Evolutionary conservation across 805 yeast species (phyloP).

Genomic region (Candida argentea): DNA sequence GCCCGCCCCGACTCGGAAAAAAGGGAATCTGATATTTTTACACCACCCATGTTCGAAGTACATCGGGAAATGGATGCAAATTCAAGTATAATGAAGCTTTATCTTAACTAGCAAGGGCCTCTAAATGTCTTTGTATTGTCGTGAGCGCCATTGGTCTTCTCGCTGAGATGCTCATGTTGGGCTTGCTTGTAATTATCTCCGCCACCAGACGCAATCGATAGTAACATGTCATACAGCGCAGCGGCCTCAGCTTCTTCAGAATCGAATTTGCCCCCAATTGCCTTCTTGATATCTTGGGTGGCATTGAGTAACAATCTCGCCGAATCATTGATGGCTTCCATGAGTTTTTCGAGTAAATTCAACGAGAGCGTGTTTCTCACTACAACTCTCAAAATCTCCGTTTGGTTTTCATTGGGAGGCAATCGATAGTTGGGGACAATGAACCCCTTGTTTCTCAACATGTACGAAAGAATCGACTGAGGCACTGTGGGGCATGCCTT

Average conservation of each 20-base stretch:
- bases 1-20: no score
- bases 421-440: conserved; percentile 75
- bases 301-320: conserved; percentile 44
- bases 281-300: conserved; percentile 27
- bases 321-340: conserved; percentile 47
- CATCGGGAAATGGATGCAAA: no score
- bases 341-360: conserved; percentile 23
- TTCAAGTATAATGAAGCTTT: no score
- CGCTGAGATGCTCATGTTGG: conserved; percentile 13
- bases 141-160: conserved; percentile 9
- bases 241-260: conserved; percentile 16
- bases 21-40: no score
- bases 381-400: conserved; percentile 77
- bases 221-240: conserved; percentile 38
- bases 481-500: conserved; percentile 69
- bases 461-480: conserved; percentile 60
- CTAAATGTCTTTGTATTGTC: conserved; percentile 23
- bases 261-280: conserved; percentile 9
- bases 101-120: conserved; percentile 29
- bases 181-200: conserved; percentile 25
- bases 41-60: no score
- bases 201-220: conserved; percentile 49
- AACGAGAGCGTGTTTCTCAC: conserved; percentile 62
- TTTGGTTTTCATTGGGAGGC: conserved; percentile 47
- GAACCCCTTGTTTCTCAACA: conserved; percentile 43